Evolutionary conservation across 1,284 basidiomycete genomes (phyloP).

Genomic region (Grifola frondosa): DNA sequence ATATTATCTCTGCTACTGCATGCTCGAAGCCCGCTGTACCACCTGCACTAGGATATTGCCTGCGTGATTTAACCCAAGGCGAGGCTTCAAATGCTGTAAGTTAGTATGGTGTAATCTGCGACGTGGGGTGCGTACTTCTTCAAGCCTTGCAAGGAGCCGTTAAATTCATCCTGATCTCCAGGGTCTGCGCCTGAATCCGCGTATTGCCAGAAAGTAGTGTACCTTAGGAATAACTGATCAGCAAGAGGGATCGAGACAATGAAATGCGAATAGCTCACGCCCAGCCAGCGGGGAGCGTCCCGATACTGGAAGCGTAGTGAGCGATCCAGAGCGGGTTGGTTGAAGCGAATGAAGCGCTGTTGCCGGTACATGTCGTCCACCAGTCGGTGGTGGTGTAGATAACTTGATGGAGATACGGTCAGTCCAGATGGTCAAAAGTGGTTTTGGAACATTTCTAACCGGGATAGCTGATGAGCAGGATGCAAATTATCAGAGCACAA

Average conservation of each 20-base stretch:
- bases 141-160: slow-evolving; percentile 41
- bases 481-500: not conserved
- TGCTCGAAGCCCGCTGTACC: too few relatives aligned
- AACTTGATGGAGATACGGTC: slow-evolving; percentile 29
- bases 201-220: slow-evolving; percentile 65
- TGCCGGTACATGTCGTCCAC: slow-evolving; percentile 68
- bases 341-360: slow-evolving; percentile 47
- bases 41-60: not conserved
- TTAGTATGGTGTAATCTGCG: not conserved
- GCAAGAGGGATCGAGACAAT: not conserved
- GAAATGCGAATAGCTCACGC: slow-evolving; percentile 20
- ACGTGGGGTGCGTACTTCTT: slow-evolving; percentile 26
- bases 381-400: slow-evolving; percentile 67
- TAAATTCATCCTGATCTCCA: slow-evolving; percentile 57
- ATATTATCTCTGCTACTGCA: not conserved
- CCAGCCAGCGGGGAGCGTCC: slow-evolving; percentile 59
- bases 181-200: slow-evolving; percentile 51
- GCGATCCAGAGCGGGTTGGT: slow-evolving; percentile 64
- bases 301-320: slow-evolving; percentile 46
- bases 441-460: slow-evolving; percentile 19
- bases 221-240: slow-evolving; percentile 36
- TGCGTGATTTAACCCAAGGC: slow-evolving; percentile 4
- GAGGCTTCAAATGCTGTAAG: not conserved
- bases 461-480: slow-evolving; percentile 37
- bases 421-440: not conserved